These are phyloP conservation scores for Eucalyptus camaldulensis DNA, from an alignment of 345 rosid species.

Conservation along the genomic window DNA sequence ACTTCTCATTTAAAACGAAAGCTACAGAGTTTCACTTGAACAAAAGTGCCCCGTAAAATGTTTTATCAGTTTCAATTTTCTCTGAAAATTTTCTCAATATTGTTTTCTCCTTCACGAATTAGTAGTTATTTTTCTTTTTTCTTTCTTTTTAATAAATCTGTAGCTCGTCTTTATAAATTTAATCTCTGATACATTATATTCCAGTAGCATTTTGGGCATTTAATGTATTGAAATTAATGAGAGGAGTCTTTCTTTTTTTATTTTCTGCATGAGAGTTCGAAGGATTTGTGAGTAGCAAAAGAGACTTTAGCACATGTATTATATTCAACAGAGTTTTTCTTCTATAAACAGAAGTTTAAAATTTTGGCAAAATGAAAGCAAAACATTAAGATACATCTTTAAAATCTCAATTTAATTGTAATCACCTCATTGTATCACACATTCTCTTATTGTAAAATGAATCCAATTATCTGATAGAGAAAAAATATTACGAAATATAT, in stretches of 20 bases:
- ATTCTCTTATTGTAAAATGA: too few relatives aligned
- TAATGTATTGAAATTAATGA: too few relatives aligned
- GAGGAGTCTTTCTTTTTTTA: neutral
- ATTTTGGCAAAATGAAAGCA: neutral
- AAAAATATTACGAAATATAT: neutral
- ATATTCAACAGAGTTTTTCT: neutral
- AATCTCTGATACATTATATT: neutral
- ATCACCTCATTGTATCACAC: neutral
- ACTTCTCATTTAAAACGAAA: neutral
- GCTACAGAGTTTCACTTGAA: neutral
- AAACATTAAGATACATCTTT: too few relatives aligned
- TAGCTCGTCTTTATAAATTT: neutral
- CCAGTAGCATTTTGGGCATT: neutral
- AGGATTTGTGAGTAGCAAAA: neutral
- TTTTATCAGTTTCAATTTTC: too few relatives aligned
- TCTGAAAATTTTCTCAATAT: neutral
- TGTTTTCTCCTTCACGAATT: neutral
- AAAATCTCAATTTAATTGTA: neutral
- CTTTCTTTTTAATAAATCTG: too few relatives aligned
- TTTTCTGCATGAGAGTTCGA: neutral
- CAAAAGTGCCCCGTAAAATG: neutral
- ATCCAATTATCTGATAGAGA: neutral
- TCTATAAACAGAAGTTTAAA: too few relatives aligned
- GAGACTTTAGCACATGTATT: neutral
- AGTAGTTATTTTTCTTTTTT: too few relatives aligned